A percentile compares a stretch with the other conserved stretches of the same genome.
Conservation (phyloP, 805 yeast species). For the Barnettozyma californica region DNA sequence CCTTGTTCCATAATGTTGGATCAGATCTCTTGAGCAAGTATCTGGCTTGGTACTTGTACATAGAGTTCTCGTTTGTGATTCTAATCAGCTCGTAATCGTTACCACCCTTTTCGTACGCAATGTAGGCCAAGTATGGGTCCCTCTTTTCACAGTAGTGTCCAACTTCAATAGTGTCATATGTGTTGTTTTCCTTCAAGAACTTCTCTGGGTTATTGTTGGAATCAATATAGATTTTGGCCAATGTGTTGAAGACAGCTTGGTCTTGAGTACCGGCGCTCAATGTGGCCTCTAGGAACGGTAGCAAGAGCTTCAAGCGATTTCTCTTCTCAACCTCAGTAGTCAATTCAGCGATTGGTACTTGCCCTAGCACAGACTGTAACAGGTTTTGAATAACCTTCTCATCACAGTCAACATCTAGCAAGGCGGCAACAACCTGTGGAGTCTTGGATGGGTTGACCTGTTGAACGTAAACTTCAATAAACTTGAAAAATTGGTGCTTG, state of each 20-base stretch:
- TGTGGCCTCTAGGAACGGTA: slow-evolving; percentile 90
- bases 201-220: slow-evolving; percentile 97
- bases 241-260: slow-evolving; percentile 86
- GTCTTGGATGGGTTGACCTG: slow-evolving; percentile 95
- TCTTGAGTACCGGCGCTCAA: slow-evolving; percentile 81
- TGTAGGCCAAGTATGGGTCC: slow-evolving; percentile 96
- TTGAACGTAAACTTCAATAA: slow-evolving; percentile 96
- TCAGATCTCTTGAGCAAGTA: slow-evolving; percentile 89
- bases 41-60: slow-evolving; percentile 99
- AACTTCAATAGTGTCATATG: slow-evolving; percentile 88
- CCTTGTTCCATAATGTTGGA: slow-evolving; percentile 72
- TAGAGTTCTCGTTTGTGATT: slow-evolving; percentile 93
- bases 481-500: slow-evolving; percentile 93
- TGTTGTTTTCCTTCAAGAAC: slow-evolving; percentile 84
- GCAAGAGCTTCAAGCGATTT: slow-evolving; percentile 82
- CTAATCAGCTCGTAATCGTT: slow-evolving; percentile 85
- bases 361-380: slow-evolving; percentile 82
- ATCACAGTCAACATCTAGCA: slow-evolving; percentile 96
- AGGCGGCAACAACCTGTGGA: slow-evolving; percentile 94
- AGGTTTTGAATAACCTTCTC: slow-evolving; percentile 79
- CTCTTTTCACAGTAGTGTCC: slow-evolving; percentile 99
- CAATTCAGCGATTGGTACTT: slow-evolving; percentile 85
- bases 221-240: slow-evolving; percentile 97
- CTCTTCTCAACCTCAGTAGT: slow-evolving; percentile 95
- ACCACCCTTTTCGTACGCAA: slow-evolving; percentile 92